Conservation (phyloP, 768 basidiomycete species). For the Mycena latifolia region DNA sequence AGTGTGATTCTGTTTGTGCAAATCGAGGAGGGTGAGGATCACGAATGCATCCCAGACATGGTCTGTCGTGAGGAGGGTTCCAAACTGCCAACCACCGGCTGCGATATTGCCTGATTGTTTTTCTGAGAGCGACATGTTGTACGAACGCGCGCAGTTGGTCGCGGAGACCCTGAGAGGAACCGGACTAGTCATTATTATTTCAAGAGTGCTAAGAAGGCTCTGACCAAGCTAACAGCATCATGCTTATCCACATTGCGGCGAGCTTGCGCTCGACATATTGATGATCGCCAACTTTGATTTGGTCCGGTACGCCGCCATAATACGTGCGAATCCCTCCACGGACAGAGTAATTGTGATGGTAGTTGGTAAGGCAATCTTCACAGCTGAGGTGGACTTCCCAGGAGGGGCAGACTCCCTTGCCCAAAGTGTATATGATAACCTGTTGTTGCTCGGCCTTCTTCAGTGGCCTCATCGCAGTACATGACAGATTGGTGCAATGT, state of each 20-base stretch:
- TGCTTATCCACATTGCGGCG: conserved; percentile 30
- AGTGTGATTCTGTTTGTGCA: conserved; percentile 18
- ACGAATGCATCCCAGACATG: conserved; percentile 49
- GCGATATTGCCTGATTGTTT: conserved; percentile 17
- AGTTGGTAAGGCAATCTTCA: background rate
- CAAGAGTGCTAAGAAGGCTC: background rate
- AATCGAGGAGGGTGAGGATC: conserved; percentile 42
- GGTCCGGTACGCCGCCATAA: background rate
- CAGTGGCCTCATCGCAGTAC: background rate
- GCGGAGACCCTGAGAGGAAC: conserved; percentile 28
- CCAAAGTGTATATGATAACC: background rate
- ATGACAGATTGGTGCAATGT: conserved; percentile 1
- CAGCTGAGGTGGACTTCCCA: background rate
- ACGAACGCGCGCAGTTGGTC: conserved; percentile 33
- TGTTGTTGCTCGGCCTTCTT: background rate
- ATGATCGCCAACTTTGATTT: conserved; percentile 33
- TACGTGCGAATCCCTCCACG: background rate
- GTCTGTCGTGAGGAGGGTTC: conserved; percentile 34
- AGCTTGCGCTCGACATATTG: conserved; percentile 41
- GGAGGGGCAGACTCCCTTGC: background rate
- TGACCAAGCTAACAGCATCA: conserved; percentile 41
- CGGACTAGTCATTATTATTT: too few species aligned
- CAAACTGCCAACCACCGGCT: conserved; percentile 39
- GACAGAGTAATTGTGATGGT: background rate
- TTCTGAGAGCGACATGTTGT: conserved; percentile 31